Base-by-base conservation (phyloP, 345 rosid species). In the Salix brachista region DNA sequence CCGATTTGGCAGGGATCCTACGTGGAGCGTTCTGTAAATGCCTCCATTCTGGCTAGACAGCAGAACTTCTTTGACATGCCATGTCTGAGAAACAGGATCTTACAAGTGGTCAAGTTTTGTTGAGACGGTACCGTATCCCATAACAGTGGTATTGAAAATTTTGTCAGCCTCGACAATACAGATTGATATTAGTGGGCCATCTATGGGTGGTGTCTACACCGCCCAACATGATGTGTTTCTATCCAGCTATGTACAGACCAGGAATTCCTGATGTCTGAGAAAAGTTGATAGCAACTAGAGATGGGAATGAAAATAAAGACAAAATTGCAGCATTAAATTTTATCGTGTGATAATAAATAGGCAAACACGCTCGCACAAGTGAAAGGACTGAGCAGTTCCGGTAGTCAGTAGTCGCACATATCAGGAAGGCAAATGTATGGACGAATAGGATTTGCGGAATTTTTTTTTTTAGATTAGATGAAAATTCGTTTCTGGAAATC, bases 71-170 rank as follows among this genome's bases (percentile, higher is more conserved):
- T 23, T 61, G 56, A 61, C 58, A 73, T 42, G 41, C 58, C 61
- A 44, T 74, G 61, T 74, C 77, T 74, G 70, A 28, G 10, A 21
- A 74, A n/a, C 64, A 64, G 48, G 60, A 21, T 25, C 62, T 23
- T 58, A 58, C 4, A 58, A 10, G 23, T 58, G 62, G 62, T 58
- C 62, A 4, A 58, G 67, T 44, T 73, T 28, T 28, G 32, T 25
- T 41, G 44, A 23, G 18, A 39, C 16, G 2, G 73, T 18, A 8
- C 28, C 58, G 42, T 65, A 21, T 41, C 77, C 60, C 77, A 10
- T 19, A 28, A 18, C 28, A 74, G 61, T 9, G 39, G 39, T 9
- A 1, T 36, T 37, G 25, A 2, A 3, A 5, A 8, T 56, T 18
- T 3, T 3, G 75, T 30, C 71, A 17, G 48, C 13, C 71, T 68